Conservation (phyloP, 2,329 filamentous ascomycete genomes). For the Bipolaris victoriae region DNA sequence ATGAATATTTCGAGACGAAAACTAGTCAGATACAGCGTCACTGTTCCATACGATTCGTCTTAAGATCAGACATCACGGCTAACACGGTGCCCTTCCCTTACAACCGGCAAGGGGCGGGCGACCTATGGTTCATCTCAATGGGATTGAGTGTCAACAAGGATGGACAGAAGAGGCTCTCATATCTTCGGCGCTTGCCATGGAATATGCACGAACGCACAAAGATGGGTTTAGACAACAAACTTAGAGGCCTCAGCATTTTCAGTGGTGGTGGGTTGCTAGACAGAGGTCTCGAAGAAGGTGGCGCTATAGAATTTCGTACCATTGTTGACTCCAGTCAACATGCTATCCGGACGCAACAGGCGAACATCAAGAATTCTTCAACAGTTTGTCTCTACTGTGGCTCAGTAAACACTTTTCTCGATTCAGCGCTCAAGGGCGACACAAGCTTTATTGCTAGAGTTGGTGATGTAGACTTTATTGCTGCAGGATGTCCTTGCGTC, state of each 20-base stretch:
- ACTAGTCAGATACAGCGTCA: conserved; percentile 56
- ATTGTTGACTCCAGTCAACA: conserved; percentile 69
- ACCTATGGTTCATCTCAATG: conserved; percentile 67
- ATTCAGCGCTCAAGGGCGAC: conserved; percentile 59
- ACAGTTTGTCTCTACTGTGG: conserved; percentile 66
- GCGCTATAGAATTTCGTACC: conserved; percentile 68
- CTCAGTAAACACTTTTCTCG: conserved; percentile 73
- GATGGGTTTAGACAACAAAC: conserved; percentile 48
- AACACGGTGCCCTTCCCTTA: conserved; percentile 66
- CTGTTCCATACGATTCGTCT: conserved; percentile 67
- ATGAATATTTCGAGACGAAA: conserved; percentile 51
- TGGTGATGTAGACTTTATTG: conserved; percentile 71
- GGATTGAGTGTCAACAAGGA: conserved; percentile 23
- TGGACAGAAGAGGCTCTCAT: conserved; percentile 3
- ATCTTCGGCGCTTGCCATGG: conserved; percentile 13
- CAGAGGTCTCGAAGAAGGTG: conserved; percentile 74
- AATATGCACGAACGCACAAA: conserved; percentile 61
- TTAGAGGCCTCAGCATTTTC: conserved; percentile 71
- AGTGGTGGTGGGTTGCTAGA: conserved; percentile 81
- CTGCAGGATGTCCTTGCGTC: conserved; percentile 77
- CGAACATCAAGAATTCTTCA: conserved; percentile 60
- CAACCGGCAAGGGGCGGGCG: conserved; percentile 67
- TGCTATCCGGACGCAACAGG: conserved; percentile 75
- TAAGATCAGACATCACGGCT: conserved; percentile 36
- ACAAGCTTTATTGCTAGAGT: conserved; percentile 59